Base-by-base conservation (phyloP, 768 basidiomycete genomes). In the Boletus sensibilis region DNA sequence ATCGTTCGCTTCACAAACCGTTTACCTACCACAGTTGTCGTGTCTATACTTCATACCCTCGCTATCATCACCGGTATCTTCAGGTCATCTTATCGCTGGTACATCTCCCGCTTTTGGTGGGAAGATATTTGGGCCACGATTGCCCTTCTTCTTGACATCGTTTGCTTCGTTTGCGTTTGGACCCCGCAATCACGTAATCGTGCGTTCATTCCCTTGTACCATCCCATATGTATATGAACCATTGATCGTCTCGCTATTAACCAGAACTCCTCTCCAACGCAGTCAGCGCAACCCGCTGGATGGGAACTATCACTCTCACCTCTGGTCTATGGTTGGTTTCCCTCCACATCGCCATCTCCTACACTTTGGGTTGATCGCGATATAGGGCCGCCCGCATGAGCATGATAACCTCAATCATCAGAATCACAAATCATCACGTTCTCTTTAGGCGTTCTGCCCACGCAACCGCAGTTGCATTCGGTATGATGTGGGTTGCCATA, bases 321-420 rank as follows among this genome's bases (percentile, higher is more conserved):
- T 55, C 44, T 33, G 39, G 38, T 21, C 16, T 43, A 14, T 57
- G 56, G 53, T 57, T 31, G 2, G 56, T 47, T 42, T 23, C 34
- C 9, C 6, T 42, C 14, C 8, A n/a, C 8, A 2, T 18, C 8
- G 12, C 18, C 8, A 25, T n/a, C 1, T 8, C 41, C 3, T 9
- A 16, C 29, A 6, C 16, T 33, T 29, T 18, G 14, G 8, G 21
- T 29, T 56, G 34, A 34, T 34, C 33, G 1, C 2, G 25, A 23
- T 14, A 23, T 29, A 56, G 54, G 45, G 40, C 54, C 5, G 53
- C 53, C 33, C 39, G 52, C 44, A 39, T 35, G 52, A 55, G 52
- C 35, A 56, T 41, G 52, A 56, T 56, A 34, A 40, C 48, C 20
- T 10, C 47, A 12, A 20, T 58, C 18, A 37, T 46, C 25, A 46